Base-by-base conservation (phyloP, 176 grass and related monocot genomes). In the Aegilops sharonensis region DNA sequence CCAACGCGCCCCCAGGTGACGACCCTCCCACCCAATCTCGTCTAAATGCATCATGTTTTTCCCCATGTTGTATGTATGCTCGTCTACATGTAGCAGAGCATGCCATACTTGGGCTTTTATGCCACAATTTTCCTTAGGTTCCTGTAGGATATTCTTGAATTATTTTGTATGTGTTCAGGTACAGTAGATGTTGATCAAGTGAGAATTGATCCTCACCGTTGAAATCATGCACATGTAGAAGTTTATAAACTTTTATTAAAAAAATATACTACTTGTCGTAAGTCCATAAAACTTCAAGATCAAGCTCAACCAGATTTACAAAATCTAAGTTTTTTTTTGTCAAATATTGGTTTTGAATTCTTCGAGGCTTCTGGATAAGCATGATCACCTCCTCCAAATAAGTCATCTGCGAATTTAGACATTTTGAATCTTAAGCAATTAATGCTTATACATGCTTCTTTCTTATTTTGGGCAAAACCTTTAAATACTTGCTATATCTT, bases 1-100 rank as follows among this genome's bases (percentile, higher is more conserved):
- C 39, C 62, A 81, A 31, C 25, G 39, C 62, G 40, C 78, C 62
- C 5, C 62, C 62, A 67, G 78, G 78, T 81, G 62, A 81, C 17
- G 0, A 48, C 2, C 5, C 3, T 80, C 78, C 30, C 61, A 13
- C 78, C 10, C 1, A 31, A 18, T 65, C 37, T 80, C 36, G 9
- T 47, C 37, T 0, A 5, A 65, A 75, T 50, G 36, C 56, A 56
- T 56, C 15, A 56, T 17, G 14, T 20, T 56, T 56, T 37, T 8
- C 36, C 0, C 6, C 52, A 56, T 18, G 5, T 20, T 56, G 17
- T 57, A 36, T 8, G 9, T 37, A 35, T 32, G 13, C 7, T 15
- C 24, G 21, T 45, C 5, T n/a, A 20, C 17, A 68, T 29, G 21
- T 14, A 9, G 18, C 65, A 68, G 31, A 35, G 31, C 6, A 17